Evolutionary conservation across 1,284 basidiomycete genomes (phyloP), one percentile per base, ranked within the genome.

Genomic region (Coriolopsis trogii): DNA sequence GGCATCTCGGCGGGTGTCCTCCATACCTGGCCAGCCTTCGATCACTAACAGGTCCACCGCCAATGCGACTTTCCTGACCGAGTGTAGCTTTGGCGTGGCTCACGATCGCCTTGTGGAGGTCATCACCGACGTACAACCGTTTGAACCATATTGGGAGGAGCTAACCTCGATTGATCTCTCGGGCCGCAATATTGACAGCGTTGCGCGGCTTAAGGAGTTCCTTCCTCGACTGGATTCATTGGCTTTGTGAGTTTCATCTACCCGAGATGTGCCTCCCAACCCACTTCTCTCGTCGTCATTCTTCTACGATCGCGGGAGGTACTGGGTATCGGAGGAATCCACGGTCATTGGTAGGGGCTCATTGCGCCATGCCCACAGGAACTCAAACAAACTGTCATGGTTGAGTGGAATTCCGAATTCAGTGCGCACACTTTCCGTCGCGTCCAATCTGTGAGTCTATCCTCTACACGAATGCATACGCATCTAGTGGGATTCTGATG

Each of bases 41-140:
- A 25, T 58, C 66, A 10, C 53, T 60, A 15, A 50, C 46, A 20
- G 47, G 45, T 9, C 23, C 48, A 62, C 60, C 48, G 64, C 63
- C 48, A 66, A 90, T 62, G 86, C 81, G 33, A 97, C 95, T 0
- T 95, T 96, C 74, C 75, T 98, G 57, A 91, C 89, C 4, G 94
- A 98, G 64, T 97, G 95, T 65, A 98, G 95, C 24, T 99, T 99
- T 67, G 92, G 85, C 16, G 86, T 98, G 25, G 84, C 94, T 8
- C 91, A 93, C 65, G 95, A 98, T 69, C 84, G 85, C 39, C 82
- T 99, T 3, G 88, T 99, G 2, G 84, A 93, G 69, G 84, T 93
- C 56, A 93, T 99, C 65, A 98, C 95, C 36, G 95, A 98, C 65
- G 87, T 95, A 12, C 90, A 95, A 67, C 94, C 95, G 1, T 98